Evolutionary conservation across 2,329 filamentous ascomycete genomes (phyloP).

Genomic region (Aspergillus pseudoviridinutans): DNA sequence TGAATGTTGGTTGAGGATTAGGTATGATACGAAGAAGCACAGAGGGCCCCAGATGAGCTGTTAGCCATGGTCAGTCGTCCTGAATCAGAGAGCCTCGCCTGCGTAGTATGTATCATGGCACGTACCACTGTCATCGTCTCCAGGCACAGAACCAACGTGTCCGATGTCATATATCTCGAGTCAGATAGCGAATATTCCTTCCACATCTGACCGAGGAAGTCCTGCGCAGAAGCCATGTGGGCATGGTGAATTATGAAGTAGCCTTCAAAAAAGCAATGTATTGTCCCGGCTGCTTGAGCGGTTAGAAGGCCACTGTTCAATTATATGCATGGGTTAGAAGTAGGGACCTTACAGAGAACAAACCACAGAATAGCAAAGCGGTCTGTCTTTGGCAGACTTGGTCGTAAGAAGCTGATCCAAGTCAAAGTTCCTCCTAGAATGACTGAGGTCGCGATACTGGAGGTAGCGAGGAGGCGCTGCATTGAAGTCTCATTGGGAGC

Average conservation of each 20-base stretch:
- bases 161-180: constrained; percentile 77
- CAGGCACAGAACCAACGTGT: constrained; percentile 81
- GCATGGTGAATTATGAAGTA: constrained; percentile 73
- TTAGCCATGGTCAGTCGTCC: constrained; percentile 3
- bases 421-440: constrained; percentile 57
- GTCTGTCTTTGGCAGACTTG: constrained; percentile 52
- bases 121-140: constrained; percentile 76
- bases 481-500: constrained; percentile 62
- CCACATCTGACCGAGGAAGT: constrained; percentile 80
- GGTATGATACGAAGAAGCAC: constrained; percentile 53
- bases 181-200: constrained; percentile 88
- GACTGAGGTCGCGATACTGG: constrained; percentile 52
- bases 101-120: constrained; percentile 6
- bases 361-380: constrained; percentile 68
- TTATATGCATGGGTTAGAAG: neutral
- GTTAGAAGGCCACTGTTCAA: constrained; percentile 1
- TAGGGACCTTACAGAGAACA: constrained; percentile 57
- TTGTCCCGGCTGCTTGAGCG: constrained; percentile 35
- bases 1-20: constrained; percentile 53
- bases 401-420: constrained; percentile 51
- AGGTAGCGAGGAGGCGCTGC: constrained; percentile 55
- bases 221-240: constrained; percentile 62
- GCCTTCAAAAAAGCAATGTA: constrained; percentile 81
- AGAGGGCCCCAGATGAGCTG: constrained; percentile 60
- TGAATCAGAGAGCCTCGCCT: neutral